Conservation (phyloP, 768 basidiomycete species). For the Gloeopeniophorella convolvens region DNA sequence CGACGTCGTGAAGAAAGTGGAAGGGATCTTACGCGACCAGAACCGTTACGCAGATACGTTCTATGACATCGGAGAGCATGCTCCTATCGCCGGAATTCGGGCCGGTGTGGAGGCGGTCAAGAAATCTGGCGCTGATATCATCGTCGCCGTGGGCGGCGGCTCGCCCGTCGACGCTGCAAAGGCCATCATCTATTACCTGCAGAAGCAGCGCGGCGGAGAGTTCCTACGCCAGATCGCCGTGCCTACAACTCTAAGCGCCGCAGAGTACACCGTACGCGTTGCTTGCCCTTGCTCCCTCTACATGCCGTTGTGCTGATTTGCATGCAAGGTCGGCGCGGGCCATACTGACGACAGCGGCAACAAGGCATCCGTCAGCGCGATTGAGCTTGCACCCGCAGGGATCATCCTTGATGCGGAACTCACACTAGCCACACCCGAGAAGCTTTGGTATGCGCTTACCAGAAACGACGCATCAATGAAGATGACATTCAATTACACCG, state of each 20-base stretch:
- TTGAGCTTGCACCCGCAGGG: slow-evolving; percentile 57
- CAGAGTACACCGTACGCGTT: slow-evolving; percentile 56
- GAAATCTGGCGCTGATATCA: slow-evolving; percentile 53
- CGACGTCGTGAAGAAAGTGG: slow-evolving; percentile 50
- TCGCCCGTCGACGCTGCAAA: slow-evolving; percentile 78
- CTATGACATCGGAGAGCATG: slow-evolving; percentile 66
- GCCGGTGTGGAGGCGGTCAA: slow-evolving; percentile 50
- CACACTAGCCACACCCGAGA: slow-evolving; percentile 64
- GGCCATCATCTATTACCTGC: slow-evolving; percentile 57
- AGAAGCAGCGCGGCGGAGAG: slow-evolving; percentile 46
- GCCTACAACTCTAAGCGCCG: slow-evolving; percentile 76
- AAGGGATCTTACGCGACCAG: slow-evolving; percentile 47
- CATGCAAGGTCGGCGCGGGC: slow-evolving; percentile 52
- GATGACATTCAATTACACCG: neutral
- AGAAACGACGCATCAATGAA: slow-evolving; percentile 6
- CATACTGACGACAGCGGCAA: slow-evolving; percentile 63
- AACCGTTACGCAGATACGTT: slow-evolving; percentile 64
- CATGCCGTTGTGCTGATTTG: neutral
- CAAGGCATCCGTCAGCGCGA: slow-evolving; percentile 53
- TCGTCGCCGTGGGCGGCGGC: slow-evolving; percentile 73
- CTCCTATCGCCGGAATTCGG: slow-evolving; percentile 60
- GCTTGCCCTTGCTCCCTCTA: neutral
- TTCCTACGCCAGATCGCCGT: slow-evolving; percentile 67
- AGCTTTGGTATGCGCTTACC: slow-evolving; percentile 50
- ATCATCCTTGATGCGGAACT: slow-evolving; percentile 75